Conservation (phyloP, 441 rosid species). For the Pelargonium citronellum region DNA sequence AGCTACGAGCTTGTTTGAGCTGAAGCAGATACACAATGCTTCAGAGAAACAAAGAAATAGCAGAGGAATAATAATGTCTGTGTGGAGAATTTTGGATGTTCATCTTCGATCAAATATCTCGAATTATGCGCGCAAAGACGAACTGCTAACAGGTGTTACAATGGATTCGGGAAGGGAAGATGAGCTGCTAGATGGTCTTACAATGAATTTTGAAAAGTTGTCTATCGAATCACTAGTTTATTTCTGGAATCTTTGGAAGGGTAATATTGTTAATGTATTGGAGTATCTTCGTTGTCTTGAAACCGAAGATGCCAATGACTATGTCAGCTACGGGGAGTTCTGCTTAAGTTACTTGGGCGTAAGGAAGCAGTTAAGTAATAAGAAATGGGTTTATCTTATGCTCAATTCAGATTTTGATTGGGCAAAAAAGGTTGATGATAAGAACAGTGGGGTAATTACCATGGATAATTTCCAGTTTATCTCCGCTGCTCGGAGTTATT, state of each 20-base stretch:
- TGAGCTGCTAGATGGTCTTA: slow-evolving; percentile 24
- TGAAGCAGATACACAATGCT: slow-evolving; percentile 26
- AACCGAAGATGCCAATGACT: slow-evolving; percentile 16
- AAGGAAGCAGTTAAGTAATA: slow-evolving; percentile 23
- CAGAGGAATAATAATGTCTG: slow-evolving; percentile 35
- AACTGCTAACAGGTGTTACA: slow-evolving; percentile 20
- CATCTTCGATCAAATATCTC: slow-evolving; percentile 28
- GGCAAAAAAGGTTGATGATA: slow-evolving; percentile 21
- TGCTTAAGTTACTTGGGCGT: slow-evolving; percentile 46
- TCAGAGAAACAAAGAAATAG: slow-evolving; percentile 26
- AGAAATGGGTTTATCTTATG: slow-evolving; percentile 21
- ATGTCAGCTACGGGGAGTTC: slow-evolving; percentile 29
- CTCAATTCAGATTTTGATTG: slow-evolving; percentile 32
- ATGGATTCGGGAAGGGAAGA: slow-evolving; percentile 28
- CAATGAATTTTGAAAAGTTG: slow-evolving; percentile 21
- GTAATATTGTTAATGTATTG: slow-evolving; percentile 26
- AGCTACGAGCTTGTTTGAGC: slow-evolving; percentile 18
- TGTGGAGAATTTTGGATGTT: slow-evolving; percentile 41
- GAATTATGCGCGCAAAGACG: slow-evolving; percentile 30
- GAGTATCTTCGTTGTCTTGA: slow-evolving; percentile 24
- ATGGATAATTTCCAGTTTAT: slow-evolving; percentile 30
- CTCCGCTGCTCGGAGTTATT: slow-evolving; percentile 32
- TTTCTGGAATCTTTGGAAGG: slow-evolving; percentile 43
- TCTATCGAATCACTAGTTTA: slow-evolving; percentile 30
- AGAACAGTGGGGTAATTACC: slow-evolving; percentile 13